Percentiles rank a stretch among this genome's conserved stretches.
Conservation (phyloP, 208 protist species). For the Wallacemonas sp. region DNA sequence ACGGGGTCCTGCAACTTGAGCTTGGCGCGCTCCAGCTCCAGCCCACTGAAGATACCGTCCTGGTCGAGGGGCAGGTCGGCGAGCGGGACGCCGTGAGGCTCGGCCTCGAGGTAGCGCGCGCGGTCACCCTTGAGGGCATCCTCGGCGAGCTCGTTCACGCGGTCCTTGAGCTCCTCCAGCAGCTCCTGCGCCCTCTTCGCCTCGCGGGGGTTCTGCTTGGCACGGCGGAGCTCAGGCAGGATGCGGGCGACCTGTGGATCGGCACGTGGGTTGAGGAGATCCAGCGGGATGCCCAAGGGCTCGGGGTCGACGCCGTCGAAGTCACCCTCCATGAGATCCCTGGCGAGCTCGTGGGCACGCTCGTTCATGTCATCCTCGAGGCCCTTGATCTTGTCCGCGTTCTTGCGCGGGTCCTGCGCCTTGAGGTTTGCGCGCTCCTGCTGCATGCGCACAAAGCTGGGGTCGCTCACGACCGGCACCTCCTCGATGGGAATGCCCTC, state of each 20-base stretch:
- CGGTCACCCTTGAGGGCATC: constrained; percentile 49
- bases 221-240: constrained; percentile 60
- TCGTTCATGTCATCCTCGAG: constrained; percentile 69
- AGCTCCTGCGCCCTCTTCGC: constrained; percentile 43
- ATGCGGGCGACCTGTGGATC: constrained; percentile 57
- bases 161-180: constrained; percentile 51
- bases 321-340: constrained; percentile 39
- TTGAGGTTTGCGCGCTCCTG: constrained; percentile 60
- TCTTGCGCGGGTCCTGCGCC: constrained; percentile 52
- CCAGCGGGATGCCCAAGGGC: constrained; percentile 60
- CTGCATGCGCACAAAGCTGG: constrained; percentile 42
- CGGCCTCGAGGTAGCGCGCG: constrained; percentile 46
- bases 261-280: constrained; percentile 50
- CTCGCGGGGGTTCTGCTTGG: constrained; percentile 49
- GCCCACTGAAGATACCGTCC: constrained; percentile 55
- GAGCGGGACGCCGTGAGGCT: constrained; percentile 59
- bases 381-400: constrained; percentile 47
- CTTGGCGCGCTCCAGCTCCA: constrained; percentile 70
- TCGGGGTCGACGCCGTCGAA: constrained; percentile 59
- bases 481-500: constrained; percentile 69
- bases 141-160: constrained; percentile 49
- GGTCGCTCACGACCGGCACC: constrained; percentile 48
- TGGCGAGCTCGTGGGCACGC: constrained; percentile 58
- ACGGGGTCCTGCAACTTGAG: constrained; percentile 57
- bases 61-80: constrained; percentile 57